Evolutionary conservation across 208 protist genomes (phyloP).

Genomic region (Angomonas desouzai): DNA sequence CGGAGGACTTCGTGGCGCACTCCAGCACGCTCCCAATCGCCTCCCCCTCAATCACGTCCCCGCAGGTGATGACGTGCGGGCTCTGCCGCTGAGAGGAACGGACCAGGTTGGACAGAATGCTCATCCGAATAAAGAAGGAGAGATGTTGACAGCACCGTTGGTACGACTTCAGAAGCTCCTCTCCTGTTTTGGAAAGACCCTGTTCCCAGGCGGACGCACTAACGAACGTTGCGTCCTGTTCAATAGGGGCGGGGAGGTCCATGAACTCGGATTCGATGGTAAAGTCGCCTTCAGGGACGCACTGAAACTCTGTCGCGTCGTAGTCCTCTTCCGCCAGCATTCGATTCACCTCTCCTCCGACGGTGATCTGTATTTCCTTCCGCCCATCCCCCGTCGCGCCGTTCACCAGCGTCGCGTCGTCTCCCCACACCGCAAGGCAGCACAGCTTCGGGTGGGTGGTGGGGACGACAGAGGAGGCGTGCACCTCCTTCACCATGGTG

Average conservation of each 20-base stretch:
- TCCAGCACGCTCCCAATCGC: background rate
- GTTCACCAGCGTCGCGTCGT: constrained; percentile 6
- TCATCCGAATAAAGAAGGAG: background rate
- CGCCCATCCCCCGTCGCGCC: background rate
- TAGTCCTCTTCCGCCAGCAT: constrained; percentile 9
- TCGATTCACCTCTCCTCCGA: constrained; percentile 51
- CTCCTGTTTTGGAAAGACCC: constrained; percentile 17
- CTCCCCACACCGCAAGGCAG: constrained; percentile 21
- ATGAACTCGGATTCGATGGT: constrained; percentile 41
- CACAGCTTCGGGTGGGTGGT: constrained; percentile 35
- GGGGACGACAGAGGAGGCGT: constrained; percentile 23
- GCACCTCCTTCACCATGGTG: constrained; percentile 48
- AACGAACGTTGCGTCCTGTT: constrained; percentile 18
- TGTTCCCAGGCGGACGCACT: constrained; percentile 8
- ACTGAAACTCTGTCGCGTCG: constrained; percentile 8
- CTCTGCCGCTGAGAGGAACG: background rate
- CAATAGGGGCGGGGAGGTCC: constrained; percentile 19
- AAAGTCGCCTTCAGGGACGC: constrained; percentile 61
- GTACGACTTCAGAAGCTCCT: constrained; percentile 25
- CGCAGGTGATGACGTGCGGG: background rate
- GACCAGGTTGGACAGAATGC: constrained; percentile 3
- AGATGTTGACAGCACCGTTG: constrained; percentile 35
- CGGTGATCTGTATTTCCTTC: constrained; percentile 24
- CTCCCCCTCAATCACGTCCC: background rate
- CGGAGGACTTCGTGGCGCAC: background rate